Evolutionary conservation across 1,139 yeast genomes (phyloP), one percentile per base, ranked within the genome.

Genomic region (Taphrina deformans): DNA sequence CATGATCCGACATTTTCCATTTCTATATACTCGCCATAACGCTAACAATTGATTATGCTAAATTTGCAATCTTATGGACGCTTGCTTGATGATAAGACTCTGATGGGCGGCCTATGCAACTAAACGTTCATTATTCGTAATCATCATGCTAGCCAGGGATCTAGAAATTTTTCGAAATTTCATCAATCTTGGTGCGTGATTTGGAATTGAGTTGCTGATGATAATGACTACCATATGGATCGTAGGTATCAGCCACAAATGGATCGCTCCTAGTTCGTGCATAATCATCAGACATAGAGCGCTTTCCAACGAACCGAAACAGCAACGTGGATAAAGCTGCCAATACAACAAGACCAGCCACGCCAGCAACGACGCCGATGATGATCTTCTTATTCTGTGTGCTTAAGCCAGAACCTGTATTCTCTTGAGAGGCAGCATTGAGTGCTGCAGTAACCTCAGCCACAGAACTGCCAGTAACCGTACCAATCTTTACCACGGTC

Each of bases 361-460:
- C 56, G 21, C 63, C 63, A 4, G 55, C 63, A 14, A 59, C 56
- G 29, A 59, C 63, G 10, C 63, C 63, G 26, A 59, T 59, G 21
- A 59, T 59, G 38, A 59, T 41, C 26, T 44, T 51, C 24, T 59
- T 59, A 27, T 59, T 59, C 31, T 52, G 45, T 2, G 35, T 26
- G n/a, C 63, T 59, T 26, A 59, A 31, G 6, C 56, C 63, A 16
- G 56, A 35, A 16, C 45, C 46, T 0, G 63, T 46, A 18, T 59
- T 50, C n/a, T 35, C 45, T 24, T 59, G 63, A 12, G 56, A 48
- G n/a, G 46, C 56, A 4, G 63, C 63, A 23, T 59, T 59, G 38
- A 59, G 40, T n/a, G 55, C 56, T 9, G 63, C 63, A 7, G 63
- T 48, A 10, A 52, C 63, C 16, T 59, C 63, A 3, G 63, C 63